Evolutionary conservation across 805 yeast genomes (phyloP), one percentile per base, ranked within the genome.

Genomic region (Starmerella floricola): DNA sequence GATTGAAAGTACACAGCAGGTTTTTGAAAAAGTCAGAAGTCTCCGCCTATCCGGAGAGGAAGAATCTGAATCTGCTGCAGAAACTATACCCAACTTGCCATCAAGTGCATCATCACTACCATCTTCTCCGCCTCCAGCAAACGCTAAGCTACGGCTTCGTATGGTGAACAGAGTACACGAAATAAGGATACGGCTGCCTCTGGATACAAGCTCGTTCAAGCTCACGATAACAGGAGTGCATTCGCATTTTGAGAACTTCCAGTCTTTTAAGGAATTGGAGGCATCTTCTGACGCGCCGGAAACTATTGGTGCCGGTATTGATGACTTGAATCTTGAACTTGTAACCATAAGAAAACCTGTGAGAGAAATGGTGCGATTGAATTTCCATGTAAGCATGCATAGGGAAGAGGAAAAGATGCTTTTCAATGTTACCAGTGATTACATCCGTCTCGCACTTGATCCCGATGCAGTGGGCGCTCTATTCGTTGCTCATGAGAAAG

Each of bases 391-490:
- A 4, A 29, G 38, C 23, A 18, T 29, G 8, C 44, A 34, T 13
- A 36, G 36, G 12, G 45, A 44, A 6, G 31, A 34, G 13, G 49
- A 30, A 6, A 32, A 24, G 21, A 41, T 36, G 19, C 24, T 40
- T 8, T 30, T 49, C 18, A 41, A 49, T 16, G 34, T 44, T 12
- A 36, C 38, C 6, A 50, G 53, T 32, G 49, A 51, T 21, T 48
- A 41, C 26, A 34, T 44, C n/a, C 31, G 38, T 4, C 33, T 52
- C 8, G 47, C 49, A 4, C 32, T 51, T 8, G 52, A 50, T 28
- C 56, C 56, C 0, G 49, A 46, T 5, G 37, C 55, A 1, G 38
- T 50, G 1, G 50, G 50, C 2, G 51, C 53, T 3, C 10, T 49
- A 2, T 44, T 36, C 17, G 34, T 44, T 2, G 54, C 56, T 2